These are phyloP conservation scores for Aspergillus sclerotialis DNA, from an alignment of 2,329 filamentous ascomycete genomes.

Conservation along the genomic window DNA sequence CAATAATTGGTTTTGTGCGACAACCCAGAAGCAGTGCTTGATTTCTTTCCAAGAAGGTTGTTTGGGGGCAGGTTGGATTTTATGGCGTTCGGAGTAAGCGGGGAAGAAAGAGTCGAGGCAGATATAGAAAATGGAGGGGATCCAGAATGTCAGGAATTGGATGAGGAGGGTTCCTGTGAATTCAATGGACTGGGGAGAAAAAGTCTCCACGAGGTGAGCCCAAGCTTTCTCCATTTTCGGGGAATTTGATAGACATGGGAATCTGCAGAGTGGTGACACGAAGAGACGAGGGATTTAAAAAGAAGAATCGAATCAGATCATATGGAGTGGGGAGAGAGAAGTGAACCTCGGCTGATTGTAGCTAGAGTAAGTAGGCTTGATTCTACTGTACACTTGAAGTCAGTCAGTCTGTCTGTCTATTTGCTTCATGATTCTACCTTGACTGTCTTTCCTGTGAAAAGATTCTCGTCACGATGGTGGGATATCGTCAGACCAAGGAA, in stretches of 20 bases:
- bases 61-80: constrained; percentile 47
- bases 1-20: constrained; percentile 44
- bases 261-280: too few relatives aligned
- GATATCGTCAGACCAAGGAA: too few relatives aligned
- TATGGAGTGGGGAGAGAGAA: not conserved
- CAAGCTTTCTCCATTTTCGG: constrained; percentile 1
- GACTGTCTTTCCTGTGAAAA: too few relatives aligned
- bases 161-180: constrained; percentile 18
- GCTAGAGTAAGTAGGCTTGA: too few relatives aligned
- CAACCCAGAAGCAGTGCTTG: constrained; percentile 36
- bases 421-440: too few relatives aligned
- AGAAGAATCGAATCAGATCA: not conserved
- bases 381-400: too few relatives aligned
- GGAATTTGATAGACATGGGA: too few relatives aligned
- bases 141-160: constrained; percentile 19
- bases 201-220: constrained; percentile 5
- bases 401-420: too few relatives aligned
- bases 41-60: constrained; percentile 45
- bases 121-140: constrained; percentile 32
- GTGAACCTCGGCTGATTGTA: too few relatives aligned
- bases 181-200: constrained; percentile 18
- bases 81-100: constrained; percentile 45
- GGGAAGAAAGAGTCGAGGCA: constrained; percentile 41
- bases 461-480: too few relatives aligned
- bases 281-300: too few relatives aligned